Percentiles rank a stretch among this genome's conserved stretches.
Conservation (phyloP, 805 yeast species). For the Wickerhamiella occidentalis region DNA sequence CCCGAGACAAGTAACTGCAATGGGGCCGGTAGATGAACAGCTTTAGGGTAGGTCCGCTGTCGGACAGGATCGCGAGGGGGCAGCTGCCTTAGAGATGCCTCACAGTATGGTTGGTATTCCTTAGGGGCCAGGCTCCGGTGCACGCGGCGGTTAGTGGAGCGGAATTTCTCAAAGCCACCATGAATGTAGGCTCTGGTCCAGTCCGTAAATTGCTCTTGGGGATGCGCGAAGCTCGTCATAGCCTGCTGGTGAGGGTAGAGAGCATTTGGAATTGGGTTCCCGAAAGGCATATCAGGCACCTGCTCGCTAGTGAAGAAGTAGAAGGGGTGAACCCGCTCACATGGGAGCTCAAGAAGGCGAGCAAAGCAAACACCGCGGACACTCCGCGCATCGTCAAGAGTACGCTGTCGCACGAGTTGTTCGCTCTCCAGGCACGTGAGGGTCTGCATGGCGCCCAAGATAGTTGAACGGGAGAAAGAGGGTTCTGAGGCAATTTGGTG, state of each 20-base stretch:
- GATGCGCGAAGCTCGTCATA: background rate
- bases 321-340: background rate
- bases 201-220: background rate
- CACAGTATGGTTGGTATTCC: background rate
- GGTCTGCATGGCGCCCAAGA: background rate
- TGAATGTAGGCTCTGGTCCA: background rate
- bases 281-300: background rate
- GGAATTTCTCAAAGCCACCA: background rate
- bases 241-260: background rate
- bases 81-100: background rate
- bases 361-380: too few species aligned
- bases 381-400: too few species aligned
- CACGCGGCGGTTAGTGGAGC: background rate
- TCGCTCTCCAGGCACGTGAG: background rate
- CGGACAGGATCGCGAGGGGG: background rate
- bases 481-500: background rate
- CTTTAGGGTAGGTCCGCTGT: background rate
- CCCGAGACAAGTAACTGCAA: background rate
- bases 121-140: background rate
- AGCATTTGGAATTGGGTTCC: background rate
- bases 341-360: too few species aligned
- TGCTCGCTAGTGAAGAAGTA: background rate
- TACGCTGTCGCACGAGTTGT: too few species aligned
- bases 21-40: background rate
- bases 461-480: background rate